phyloP scores from a whole-genome alignment of 495 filamentous ascomycete species.

The Talaromyces wortmannii region DNA sequence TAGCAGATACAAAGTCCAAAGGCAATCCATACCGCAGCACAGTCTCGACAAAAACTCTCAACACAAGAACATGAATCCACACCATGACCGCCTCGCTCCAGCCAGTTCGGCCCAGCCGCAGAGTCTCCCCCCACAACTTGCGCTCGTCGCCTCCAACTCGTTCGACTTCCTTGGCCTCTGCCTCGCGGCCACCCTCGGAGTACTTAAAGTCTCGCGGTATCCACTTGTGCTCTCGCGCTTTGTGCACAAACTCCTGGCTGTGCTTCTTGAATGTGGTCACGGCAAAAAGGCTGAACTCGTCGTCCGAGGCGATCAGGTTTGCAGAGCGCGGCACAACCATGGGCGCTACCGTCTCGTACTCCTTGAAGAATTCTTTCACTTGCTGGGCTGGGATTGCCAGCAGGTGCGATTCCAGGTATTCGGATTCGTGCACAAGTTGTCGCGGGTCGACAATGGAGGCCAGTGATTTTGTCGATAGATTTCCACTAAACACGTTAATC shows the following conservation, averaged over 20 bases:
- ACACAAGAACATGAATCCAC: slow-evolving; percentile 83
- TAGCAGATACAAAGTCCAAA: slow-evolving; percentile 74
- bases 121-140: slow-evolving; percentile 85
- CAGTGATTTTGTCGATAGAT: slow-evolving; percentile 89
- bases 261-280: slow-evolving; percentile 93
- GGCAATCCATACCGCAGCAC: slow-evolving; percentile 91
- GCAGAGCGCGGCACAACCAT: slow-evolving; percentile 90
- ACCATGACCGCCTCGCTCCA: slow-evolving; percentile 95
- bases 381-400: slow-evolving; percentile 73
- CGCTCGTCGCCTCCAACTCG: slow-evolving; percentile 71
- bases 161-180: slow-evolving; percentile 78
- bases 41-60: slow-evolving; percentile 95
- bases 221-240: slow-evolving; percentile 86
- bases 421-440: slow-evolving; percentile 76
- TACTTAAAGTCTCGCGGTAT: slow-evolving; percentile 92
- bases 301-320: slow-evolving; percentile 66
- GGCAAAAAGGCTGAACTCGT: slow-evolving; percentile 80
- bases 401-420: slow-evolving; percentile 94
- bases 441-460: slow-evolving; percentile 75
- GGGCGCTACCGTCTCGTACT: slow-evolving; percentile 78
- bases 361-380: slow-evolving; percentile 79
- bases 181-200: slow-evolving; percentile 79
- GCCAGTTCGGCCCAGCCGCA: slow-evolving; percentile 75
- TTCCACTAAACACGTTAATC: slow-evolving; percentile 56
- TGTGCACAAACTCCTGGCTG: slow-evolving; percentile 76